A percentile compares a stretch with the other conserved stretches of the same genome.
Conservation (phyloP, 352 stramenopile genomes). For the Stephanocyclus meneghinianus region DNA sequence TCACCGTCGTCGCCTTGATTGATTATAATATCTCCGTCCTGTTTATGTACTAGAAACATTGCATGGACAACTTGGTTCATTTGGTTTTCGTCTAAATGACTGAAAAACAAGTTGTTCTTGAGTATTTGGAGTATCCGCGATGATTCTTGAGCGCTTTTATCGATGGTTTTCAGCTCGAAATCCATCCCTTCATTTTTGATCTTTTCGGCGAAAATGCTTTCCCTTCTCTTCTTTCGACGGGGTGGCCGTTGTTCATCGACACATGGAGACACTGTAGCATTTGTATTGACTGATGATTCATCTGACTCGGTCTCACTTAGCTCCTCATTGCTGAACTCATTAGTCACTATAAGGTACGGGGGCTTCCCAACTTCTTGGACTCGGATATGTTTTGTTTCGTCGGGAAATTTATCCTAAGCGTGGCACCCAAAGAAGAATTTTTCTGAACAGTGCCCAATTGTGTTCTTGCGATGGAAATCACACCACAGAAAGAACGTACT, state of each 20-base stretch:
- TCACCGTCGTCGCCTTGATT: conserved; percentile 93
- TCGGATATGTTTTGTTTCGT: conserved; percentile 68
- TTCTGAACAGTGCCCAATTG: not conserved
- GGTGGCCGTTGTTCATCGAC: conserved; percentile 15
- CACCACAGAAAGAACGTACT: not conserved
- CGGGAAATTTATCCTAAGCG: conserved; percentile 68
- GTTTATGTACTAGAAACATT: conserved; percentile 77
- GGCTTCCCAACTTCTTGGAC: conserved; percentile 9
- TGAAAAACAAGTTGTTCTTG: conserved; percentile 81
- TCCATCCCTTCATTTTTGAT: conserved; percentile 33
- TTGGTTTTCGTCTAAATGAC: conserved; percentile 61
- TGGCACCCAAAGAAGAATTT: not conserved
- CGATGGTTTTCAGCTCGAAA: conserved; percentile 40
- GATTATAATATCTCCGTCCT: conserved; percentile 88
- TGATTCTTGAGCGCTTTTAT: conserved; percentile 67
- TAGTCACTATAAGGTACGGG: conserved; percentile 7
- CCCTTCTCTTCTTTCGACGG: conserved; percentile 43
- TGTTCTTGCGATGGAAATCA: not conserved
- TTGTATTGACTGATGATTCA: conserved; percentile 15
- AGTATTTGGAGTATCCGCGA: conserved; percentile 69
- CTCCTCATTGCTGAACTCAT: conserved; percentile 11
- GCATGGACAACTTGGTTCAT: conserved; percentile 74
- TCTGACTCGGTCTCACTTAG: conserved; percentile 26
- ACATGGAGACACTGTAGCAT: conserved; percentile 11
- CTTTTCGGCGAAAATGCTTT: conserved; percentile 58